Evolutionary conservation across 352 stramenopile genomes (phyloP).

Genomic region (Elongisporangium anandrum): DNA sequence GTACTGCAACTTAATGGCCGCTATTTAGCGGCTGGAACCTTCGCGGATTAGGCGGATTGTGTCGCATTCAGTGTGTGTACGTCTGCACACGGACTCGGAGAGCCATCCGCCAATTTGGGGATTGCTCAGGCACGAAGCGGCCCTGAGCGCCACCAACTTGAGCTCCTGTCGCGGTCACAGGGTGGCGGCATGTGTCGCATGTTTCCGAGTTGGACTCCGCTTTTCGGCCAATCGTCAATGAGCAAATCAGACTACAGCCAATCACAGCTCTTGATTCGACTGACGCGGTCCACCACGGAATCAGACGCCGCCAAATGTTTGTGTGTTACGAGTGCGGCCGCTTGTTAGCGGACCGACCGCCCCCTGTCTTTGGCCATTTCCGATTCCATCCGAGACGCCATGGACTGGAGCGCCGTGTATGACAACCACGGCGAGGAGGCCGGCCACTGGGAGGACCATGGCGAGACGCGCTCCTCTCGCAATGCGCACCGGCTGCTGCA

Average conservation of each 20-base stretch:
- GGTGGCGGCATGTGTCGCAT: not conserved
- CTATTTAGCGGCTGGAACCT: not conserved
- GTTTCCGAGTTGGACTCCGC: not conserved
- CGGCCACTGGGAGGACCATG: slow-evolving; percentile 58
- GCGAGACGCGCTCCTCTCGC: slow-evolving; percentile 68
- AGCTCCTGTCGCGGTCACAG: not conserved
- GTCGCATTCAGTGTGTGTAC: not conserved
- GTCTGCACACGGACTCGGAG: not conserved
- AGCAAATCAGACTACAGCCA: not conserved
- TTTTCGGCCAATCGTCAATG: not conserved
- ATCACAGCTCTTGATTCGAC: not conserved
- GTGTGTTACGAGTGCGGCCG: not conserved
- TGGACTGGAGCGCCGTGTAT: slow-evolving; percentile 79
- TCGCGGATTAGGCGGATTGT: not conserved
- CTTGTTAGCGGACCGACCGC: not conserved
- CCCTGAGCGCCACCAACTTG: not conserved
- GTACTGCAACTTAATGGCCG: too few relatives aligned
- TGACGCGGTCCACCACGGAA: not conserved
- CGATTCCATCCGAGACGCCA: slow-evolving; percentile 11
- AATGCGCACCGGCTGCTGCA: slow-evolving; percentile 67
- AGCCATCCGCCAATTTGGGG: too few relatives aligned
- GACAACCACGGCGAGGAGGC: slow-evolving; percentile 66
- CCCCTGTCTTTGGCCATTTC: not conserved
- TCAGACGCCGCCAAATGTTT: not conserved
- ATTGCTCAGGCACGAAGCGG: not conserved